Conservation (phyloP, 495 filamentous ascomycete species). For the Podospora australis region DNA sequence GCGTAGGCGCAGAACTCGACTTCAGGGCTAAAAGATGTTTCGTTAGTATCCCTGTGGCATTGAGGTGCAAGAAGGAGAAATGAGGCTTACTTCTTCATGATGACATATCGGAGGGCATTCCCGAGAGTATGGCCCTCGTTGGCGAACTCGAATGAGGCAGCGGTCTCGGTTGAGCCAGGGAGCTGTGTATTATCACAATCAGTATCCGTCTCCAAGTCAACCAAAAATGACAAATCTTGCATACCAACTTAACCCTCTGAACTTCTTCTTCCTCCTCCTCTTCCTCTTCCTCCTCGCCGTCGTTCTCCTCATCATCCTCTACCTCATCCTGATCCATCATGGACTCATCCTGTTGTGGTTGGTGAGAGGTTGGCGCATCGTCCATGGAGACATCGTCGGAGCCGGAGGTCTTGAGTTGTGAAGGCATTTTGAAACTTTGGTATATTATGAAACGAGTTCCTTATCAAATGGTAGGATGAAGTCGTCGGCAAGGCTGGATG, state of each 20-base stretch:
- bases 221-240: conserved; percentile 12
- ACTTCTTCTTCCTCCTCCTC: conserved; percentile 19
- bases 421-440: conserved; percentile 23
- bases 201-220: no score
- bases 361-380: conserved; percentile 38
- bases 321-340: conserved; percentile 22
- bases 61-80: conserved; percentile 3
- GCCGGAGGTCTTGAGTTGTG: conserved; percentile 20
- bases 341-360: conserved; percentile 36
- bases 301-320: conserved; percentile 10
- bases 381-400: conserved; percentile 47
- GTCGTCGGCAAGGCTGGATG: no score
- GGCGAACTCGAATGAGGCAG: conserved; percentile 74
- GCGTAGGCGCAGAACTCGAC: conserved; percentile 98
- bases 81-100: conserved; percentile 85
- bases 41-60: conserved; percentile 1
- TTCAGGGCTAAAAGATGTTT: conserved; percentile 55
- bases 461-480: not conserved
- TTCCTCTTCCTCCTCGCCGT: conserved; percentile 33
- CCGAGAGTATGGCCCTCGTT: conserved; percentile 92
- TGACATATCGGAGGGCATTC: conserved; percentile 87
- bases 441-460: not conserved
- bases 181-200: conserved; percentile 39
- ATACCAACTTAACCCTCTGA: conserved; percentile 32
- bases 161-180: conserved; percentile 62